Conservation (phyloP, 805 yeast species). For the Groenewaldozyma salmanticensis region DNA sequence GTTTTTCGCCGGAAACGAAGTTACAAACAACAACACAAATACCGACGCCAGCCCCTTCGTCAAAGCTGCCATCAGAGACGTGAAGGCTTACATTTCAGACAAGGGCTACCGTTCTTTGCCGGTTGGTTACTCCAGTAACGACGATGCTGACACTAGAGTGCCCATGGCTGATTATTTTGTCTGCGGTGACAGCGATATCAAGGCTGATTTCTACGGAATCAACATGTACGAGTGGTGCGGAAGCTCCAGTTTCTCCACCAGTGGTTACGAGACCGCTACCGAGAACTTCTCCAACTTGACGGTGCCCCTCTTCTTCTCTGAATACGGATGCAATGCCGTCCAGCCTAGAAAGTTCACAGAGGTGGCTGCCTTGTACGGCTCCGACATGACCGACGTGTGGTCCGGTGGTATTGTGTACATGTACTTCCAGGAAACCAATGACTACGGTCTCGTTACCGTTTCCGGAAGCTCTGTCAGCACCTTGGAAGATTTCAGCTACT, state of each 20-base stretch:
- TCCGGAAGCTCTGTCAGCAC: conserved; percentile 44
- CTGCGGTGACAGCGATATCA: conserved; percentile 57
- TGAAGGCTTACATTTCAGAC: conserved; percentile 59
- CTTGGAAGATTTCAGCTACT: conserved; percentile 48
- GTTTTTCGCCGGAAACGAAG: conserved; percentile 97
- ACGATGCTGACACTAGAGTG: conserved; percentile 72
- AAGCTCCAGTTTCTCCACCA: conserved; percentile 36
- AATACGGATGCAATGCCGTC: conserved; percentile 74
- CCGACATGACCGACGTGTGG: conserved; percentile 80
- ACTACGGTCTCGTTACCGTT: conserved; percentile 69
- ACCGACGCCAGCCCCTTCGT: conserved; percentile 90
- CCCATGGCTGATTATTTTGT: conserved; percentile 74
- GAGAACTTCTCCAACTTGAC: conserved; percentile 60
- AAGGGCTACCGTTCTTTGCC: conserved; percentile 71
- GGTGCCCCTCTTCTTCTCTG: conserved; percentile 79
- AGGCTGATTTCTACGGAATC: conserved; percentile 71
- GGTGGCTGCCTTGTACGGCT: conserved; percentile 54
- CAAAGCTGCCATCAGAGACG: conserved; percentile 92
- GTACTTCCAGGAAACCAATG: conserved; percentile 77
- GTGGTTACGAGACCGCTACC: conserved; percentile 68
- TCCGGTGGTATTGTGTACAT: conserved; percentile 91
- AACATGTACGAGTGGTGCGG: conserved; percentile 92
- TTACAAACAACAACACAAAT: conserved; percentile 69
- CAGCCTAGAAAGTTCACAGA: conserved; percentile 73
- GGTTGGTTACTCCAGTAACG: conserved; percentile 89